These are phyloP conservation scores for Barnettozyma botsteinii DNA, from an alignment of 805 yeast genomes.

Conservation along the genomic window DNA sequence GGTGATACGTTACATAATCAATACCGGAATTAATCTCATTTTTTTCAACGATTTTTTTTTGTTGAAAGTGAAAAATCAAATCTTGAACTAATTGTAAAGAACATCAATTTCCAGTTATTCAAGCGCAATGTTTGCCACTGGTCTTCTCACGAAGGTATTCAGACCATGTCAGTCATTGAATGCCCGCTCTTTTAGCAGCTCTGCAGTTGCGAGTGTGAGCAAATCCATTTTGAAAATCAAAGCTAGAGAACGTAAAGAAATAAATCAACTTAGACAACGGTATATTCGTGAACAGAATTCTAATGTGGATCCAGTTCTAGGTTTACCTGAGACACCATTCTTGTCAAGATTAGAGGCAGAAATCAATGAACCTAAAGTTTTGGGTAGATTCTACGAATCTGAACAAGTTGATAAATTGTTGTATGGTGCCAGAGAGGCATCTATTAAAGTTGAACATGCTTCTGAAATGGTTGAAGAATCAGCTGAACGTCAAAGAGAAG, in stretches of 20 bases:
- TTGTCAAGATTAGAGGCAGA: conserved; percentile 61
- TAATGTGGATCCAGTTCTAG: conserved; percentile 74
- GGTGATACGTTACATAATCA: background rate
- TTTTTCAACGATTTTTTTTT: conserved; percentile 8
- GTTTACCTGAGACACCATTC: conserved; percentile 61
- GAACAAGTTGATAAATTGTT: conserved; percentile 69
- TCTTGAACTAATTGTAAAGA: background rate
- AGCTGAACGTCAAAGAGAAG: conserved; percentile 58
- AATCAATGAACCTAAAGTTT: conserved; percentile 56
- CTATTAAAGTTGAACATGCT: conserved; percentile 29
- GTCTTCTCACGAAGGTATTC: conserved; percentile 12
- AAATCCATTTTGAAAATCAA: conserved; percentile 23
- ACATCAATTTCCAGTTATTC: background rate
- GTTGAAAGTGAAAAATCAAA: conserved; percentile 1
- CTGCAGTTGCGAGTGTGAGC: conserved; percentile 9
- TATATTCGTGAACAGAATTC: conserved; percentile 20
- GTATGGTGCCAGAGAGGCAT: conserved; percentile 69
- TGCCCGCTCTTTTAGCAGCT: conserved; percentile 13
- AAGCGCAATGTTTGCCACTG: conserved; percentile 5
- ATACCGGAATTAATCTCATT: background rate
- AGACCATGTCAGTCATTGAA: conserved; percentile 4
- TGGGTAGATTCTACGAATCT: conserved; percentile 53
- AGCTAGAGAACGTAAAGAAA: conserved; percentile 23
- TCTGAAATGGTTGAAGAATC: conserved; percentile 28
- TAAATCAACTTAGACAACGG: conserved; percentile 24